Base-by-base conservation (phyloP, 164 flowering plant genomes). In the Aristolochia fimbriata region DNA sequence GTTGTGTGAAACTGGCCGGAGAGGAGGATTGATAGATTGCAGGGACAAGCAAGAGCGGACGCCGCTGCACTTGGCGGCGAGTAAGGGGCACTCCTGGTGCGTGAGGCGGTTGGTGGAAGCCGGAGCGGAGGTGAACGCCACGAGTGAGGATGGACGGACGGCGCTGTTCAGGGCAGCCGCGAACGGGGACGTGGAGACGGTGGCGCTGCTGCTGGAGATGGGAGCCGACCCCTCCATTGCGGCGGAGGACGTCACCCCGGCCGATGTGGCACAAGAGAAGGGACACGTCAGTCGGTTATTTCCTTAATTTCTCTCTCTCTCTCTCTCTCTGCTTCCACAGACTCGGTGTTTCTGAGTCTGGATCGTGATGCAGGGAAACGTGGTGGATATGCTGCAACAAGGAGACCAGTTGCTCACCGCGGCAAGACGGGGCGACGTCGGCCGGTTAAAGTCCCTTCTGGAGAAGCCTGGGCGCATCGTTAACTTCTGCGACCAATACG, bases 351-450 rank as follows among this genome's bases (percentile, higher is more conserved):
- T n/a, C n/a, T n/a, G n/a, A n/a, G n/a, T n/a, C n/a, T 16, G 15
- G 0, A 55, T 15, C 45, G 21, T 19, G 15, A n/a, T 60, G 70
- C 74, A 83, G 85, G 70, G 57, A 21, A 72, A 76, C 47, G 58
- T 79, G 0, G 63, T 74, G 20, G 77, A 72, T 70, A 60, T 74
- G 46, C 68, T 78, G 0, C 81, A 79, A 50, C 65, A 71, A 46
- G 87, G 89, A 41, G 82, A 77, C 15, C 54, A 57, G 15, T 74
- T 82, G 58, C 62, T 84, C 20, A 72, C 67, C 51, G 83, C 91
- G 0, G 85, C 91, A 2, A 76, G 85, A 61, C 64, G 73, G 1
- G 95, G 91, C 16, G 85, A 84, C 0, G 15, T 69, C 13, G 53
- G 63, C 51, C 57, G 20, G 0, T 72, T 87, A 0, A 70, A 73